Conservation (phyloP, 805 yeast species). For the Candida sithepensis region DNA sequence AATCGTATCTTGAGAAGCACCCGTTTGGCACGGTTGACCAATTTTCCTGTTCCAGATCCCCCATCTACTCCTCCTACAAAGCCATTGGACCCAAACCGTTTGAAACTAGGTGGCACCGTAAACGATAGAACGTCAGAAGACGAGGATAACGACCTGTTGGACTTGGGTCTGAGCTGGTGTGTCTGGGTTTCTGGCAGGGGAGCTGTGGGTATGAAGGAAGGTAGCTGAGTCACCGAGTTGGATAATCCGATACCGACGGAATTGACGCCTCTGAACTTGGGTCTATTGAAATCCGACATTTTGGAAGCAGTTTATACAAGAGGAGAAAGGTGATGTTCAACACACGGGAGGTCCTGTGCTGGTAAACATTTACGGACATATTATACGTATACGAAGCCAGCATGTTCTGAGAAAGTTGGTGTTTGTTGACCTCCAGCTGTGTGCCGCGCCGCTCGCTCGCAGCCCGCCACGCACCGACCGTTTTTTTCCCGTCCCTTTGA, state of each 20-base stretch:
- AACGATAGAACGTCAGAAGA: neutral
- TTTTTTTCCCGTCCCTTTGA: no score
- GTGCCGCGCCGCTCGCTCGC: no score
- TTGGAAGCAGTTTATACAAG: neutral
- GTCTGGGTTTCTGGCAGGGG: neutral
- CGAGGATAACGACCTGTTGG: neutral
- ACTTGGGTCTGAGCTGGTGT: slow-evolving; percentile 1
- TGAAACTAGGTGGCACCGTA: neutral
- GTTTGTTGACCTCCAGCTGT: no score
- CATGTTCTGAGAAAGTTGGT: no score
- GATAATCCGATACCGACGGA: slow-evolving; percentile 11
- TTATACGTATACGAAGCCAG: no score
- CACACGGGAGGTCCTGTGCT: no score
- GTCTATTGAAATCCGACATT: slow-evolving; percentile 1
- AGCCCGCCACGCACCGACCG: no score
- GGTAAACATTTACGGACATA: no score
- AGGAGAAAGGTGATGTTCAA: no score
- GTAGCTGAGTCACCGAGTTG: neutral
- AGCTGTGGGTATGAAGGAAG: neutral
- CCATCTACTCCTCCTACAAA: no score
- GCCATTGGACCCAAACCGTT: neutral
- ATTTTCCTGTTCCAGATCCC: no score
- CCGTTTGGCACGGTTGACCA: neutral
- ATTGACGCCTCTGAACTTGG: slow-evolving; percentile 14
- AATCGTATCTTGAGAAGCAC: slow-evolving; percentile 7